Evolutionary conservation across 148 eudicot genomes (phyloP), one percentile per base, ranked within the genome.

Genomic region (Agrostemma githago): DNA sequence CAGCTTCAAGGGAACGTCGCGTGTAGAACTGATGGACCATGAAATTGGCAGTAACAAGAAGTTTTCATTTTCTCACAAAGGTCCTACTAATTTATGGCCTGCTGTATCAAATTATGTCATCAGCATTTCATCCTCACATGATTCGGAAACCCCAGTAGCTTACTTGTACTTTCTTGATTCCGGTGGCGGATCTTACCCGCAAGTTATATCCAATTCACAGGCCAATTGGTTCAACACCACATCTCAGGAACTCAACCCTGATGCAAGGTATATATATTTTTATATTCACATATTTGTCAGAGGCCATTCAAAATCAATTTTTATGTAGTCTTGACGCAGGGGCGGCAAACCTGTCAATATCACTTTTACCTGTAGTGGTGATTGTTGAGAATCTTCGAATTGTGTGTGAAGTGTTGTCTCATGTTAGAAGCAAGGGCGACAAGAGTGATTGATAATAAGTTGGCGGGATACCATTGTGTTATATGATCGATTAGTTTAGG

Each of bases 101-200:
- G 84, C 96, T 77, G 82, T 91, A 70, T 91, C 98, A 12, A 94
- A 94, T 65, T 91, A 89, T 71, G 89, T 87, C 62, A 81, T 88
- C 54, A 79, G 79, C 72, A 73, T 94, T 62, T 80, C 87, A 59
- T 89, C 97, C 66, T 74, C 87, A 21, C 62, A 72, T 9, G 76
- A 82, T 70, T 64, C 86, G 44, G 56, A 82, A 56, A 74, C 79
- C n/a, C 83, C 90, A 0, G 81, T 86, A 72, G 88, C 85, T 8
- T 88, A 83, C 62, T 72, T 91, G 83, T 91, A 91, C 84, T 91
- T 94, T 67, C 71, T 94, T 14, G 98, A 94, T 83, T 94, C 98
- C 34, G 98, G 98, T 66, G 98, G 98, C 56, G 98, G 98, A n/a
- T 85, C 96, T 38, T 91, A 94, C 68, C 97, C 98, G 2, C 89